Base-by-base conservation (phyloP, 1,139 yeast genomes). In the Hemisphaericaspora subhashii region DNA sequence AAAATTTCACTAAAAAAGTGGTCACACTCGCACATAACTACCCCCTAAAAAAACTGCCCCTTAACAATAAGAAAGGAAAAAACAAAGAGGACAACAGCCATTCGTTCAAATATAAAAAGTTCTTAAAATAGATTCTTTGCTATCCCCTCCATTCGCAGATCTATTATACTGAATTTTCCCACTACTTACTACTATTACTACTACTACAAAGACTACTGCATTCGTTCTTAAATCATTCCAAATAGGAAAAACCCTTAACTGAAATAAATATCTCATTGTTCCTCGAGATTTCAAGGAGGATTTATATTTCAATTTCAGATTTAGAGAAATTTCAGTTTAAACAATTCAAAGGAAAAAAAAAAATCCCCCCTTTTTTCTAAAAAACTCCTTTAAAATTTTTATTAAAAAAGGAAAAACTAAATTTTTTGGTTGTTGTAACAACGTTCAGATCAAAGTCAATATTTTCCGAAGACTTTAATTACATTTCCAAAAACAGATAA, bases 401-500 rank as follows among this genome's bases (percentile, higher is more conserved):
- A 23, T 23, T 9, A 28, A 28, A 15, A 16, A 17, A 11, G 16
- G 22, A 16, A 16, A 15, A 17, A 28, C 15, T 16, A 16, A 16
- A 7, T 16, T 13, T 7, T 5, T 28, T 12, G 21, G 8, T 28
- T 6, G 31, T 16, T 12, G 18, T 17, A 17, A 29, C 32, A 18
- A 29, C 23, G 10, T 17, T 29, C 30, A 18, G 32, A 29, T 29
- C 32, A 29, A 29, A 18, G 10, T 18, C 6, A 24, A n/a, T 24
- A 24, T 24, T 29, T 29, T 18, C n/a, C n/a, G 31, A 24, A n/a
- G 27, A 7, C 13, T 31, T 25, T 23, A 34, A 27, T 34, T 34
- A 25, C 36, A 18, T 17, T 33, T 33, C 36, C 36, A 25, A 33
- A 27, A 23, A 25, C 21, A 33, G 36, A 15, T 18, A 33, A 33